Evolutionary conservation across 257 asterid genomes (phyloP).

Genomic region (Nicotiana attenuata): DNA sequence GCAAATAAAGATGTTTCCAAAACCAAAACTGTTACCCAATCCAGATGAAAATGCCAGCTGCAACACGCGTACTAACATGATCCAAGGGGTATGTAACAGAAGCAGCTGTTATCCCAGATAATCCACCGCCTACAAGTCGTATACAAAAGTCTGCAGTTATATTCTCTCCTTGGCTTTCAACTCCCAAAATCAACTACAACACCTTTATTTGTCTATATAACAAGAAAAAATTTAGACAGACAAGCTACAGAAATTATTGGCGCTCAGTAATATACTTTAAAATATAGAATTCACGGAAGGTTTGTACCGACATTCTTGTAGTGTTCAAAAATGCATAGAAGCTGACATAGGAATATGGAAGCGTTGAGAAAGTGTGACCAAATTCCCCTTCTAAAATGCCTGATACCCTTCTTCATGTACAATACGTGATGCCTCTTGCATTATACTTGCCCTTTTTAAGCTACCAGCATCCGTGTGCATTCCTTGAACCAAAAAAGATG

Average conservation of each 20-base stretch:
- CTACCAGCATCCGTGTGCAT: slow-evolving; percentile 58
- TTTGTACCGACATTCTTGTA: slow-evolving; percentile 83
- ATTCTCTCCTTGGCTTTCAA: slow-evolving; percentile 51
- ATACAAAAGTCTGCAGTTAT: slow-evolving; percentile 56
- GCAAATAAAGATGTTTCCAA: no score
- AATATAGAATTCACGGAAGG: slow-evolving; percentile 26
- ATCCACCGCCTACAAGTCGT: slow-evolving; percentile 77
- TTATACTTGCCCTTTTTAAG: slow-evolving; percentile 55
- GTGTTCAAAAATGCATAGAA: slow-evolving; percentile 61
- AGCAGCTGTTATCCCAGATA: slow-evolving; percentile 89
- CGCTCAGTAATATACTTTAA: no score
- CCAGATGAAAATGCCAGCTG: background rate
- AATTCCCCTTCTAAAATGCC: slow-evolving; percentile 88
- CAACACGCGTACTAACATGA: slow-evolving; percentile 76
- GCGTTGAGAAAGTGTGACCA: slow-evolving; percentile 78
- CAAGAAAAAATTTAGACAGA: background rate
- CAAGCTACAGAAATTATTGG: background rate
- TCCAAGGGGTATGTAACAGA: slow-evolving; percentile 75
- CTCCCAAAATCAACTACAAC: slow-evolving; percentile 44
- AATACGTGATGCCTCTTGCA: slow-evolving; percentile 63
- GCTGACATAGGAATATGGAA: slow-evolving; percentile 82
- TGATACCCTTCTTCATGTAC: slow-evolving; percentile 67
- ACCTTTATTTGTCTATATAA: slow-evolving; percentile 25
- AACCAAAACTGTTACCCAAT: no score
- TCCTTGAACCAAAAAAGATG: slow-evolving; percentile 39